Base-by-base conservation (phyloP, 2,329 filamentous ascomycete genomes). In the Pseudogymnoascus sp. region DNA sequence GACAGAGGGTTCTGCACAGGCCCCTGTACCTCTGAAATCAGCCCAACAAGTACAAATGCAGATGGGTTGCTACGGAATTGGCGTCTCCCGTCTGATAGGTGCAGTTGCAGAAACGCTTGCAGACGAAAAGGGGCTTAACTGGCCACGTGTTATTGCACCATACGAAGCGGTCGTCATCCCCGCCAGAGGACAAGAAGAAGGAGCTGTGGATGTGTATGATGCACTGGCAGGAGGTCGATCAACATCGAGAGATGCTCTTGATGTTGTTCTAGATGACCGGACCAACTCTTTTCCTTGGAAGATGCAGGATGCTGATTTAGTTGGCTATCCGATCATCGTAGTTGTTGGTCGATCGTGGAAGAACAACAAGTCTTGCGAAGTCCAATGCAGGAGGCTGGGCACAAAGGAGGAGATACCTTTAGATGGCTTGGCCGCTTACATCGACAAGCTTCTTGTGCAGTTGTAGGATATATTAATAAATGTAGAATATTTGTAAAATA, bases 21-120 rank as follows among this genome's bases (percentile, higher is more conserved):
- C 38, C 14, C 60, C 36, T 12, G 60, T 60, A 9, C 14, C n/a
- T 23, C 25, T 12, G 4, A 63, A 58, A 30, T 12, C 11, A 23
- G 19, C 14, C 58, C 64, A 62, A n/a, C 63, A 67, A 41, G 79
- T 85, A 0, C 80, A 86, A 0, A 82, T 96, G 70, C 85, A 96
- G 67, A 99, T 99, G 94, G 94, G 94, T 62, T 99, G 94, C 73
- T 91, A 97, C 72, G 94, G 94, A 0, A 95, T 99, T 65, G 94
- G 94, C 1, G 85, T 99, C 16, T 96, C 92, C 4, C 88, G 94
- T 49, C 86, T 99, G 69, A 87, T 99, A 65, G 92, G 88, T 7
- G 91, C 94, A 1, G 85, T 94, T 0, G 92, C 92, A 1, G 88
- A 93, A 66, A 82, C 88, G 39, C 79, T 91, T 8, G 81, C 85